Conservation (phyloP, 108 stramenopile genomes). For the Epipyxis sp. region DNA sequence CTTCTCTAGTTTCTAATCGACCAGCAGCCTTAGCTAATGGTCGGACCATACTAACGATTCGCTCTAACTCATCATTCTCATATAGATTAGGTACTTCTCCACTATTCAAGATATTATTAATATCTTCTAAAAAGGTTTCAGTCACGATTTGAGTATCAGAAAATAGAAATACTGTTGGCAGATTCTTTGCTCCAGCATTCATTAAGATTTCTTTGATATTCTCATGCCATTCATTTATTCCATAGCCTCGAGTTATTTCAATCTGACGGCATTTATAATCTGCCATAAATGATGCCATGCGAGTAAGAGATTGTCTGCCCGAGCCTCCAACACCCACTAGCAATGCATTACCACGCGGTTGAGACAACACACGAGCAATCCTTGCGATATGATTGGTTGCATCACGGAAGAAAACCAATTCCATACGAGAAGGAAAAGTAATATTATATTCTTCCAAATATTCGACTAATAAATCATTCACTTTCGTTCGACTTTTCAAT, state of each 20-base stretch:
- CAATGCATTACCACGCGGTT: constrained; percentile 60
- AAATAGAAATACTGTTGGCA: constrained; percentile 59
- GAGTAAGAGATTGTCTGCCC: constrained; percentile 57
- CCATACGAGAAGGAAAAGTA: constrained; percentile 54
- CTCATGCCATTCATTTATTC: constrained; percentile 54
- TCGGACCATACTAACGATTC: constrained; percentile 45
- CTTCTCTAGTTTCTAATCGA: constrained; percentile 51
- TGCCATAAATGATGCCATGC: constrained; percentile 57
- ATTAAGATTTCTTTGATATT: constrained; percentile 54
- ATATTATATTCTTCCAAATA: constrained; percentile 64
- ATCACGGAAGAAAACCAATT: constrained; percentile 63
- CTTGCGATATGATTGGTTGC: constrained; percentile 57
- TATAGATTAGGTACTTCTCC: constrained; percentile 66
- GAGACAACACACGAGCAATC: constrained; percentile 57
- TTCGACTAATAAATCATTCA: constrained; percentile 43
- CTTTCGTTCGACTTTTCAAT: constrained; percentile 31
- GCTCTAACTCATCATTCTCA: constrained; percentile 56
- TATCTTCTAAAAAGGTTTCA: constrained; percentile 62
- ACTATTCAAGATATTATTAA: constrained; percentile 59
- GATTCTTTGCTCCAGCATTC: constrained; percentile 50
- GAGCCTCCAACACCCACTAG: constrained; percentile 64
- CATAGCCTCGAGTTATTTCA: constrained; percentile 59
- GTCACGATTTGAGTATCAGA: constrained; percentile 61
- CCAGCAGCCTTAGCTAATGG: constrained; percentile 58
- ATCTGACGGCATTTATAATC: constrained; percentile 54